Percentiles rank a stretch among this genome's conserved stretches.
phyloP scores from a whole-genome alignment of 140 eudicot genomes.

The Bidens hawaiensis region DNA sequence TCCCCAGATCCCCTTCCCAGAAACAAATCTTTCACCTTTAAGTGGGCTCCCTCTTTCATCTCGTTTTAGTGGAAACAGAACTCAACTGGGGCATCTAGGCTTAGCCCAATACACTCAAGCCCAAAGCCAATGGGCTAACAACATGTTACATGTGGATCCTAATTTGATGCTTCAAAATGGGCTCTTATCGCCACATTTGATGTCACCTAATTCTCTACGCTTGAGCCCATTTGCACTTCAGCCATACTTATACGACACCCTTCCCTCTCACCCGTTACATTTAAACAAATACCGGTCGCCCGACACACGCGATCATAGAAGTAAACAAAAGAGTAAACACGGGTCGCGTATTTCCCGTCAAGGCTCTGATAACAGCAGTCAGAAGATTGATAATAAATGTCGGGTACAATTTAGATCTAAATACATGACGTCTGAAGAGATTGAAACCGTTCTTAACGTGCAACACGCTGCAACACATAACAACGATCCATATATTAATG shows the following conservation, averaged over 20 bases:
- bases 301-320: conserved; percentile 53
- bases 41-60: conserved; percentile 35
- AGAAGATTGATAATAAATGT: conserved; percentile 47
- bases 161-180: conserved; percentile 61
- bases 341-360: conserved; percentile 58
- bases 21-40: conserved; percentile 49
- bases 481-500: conserved; percentile 85
- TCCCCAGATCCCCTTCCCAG: conserved; percentile 52
- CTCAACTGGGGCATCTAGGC: conserved; percentile 43
- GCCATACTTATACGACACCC: conserved; percentile 50
- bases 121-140: conserved; percentile 74
- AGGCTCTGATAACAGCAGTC: conserved; percentile 56
- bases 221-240: conserved; percentile 57
- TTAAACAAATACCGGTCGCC: conserved; percentile 40
- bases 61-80: conserved; percentile 50
- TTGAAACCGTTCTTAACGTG: conserved; percentile 75
- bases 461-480: conserved; percentile 86
- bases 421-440: conserved; percentile 87
- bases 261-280: conserved; percentile 52
- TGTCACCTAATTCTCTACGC: conserved; percentile 57
- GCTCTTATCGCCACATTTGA: conserved; percentile 43
- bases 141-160: conserved; percentile 63
- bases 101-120: conserved; percentile 38
- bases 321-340: conserved; percentile 56
- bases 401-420: conserved; percentile 67